These are phyloP conservation scores for Geranium incanum DNA, from an alignment of 441 rosid species.

Conservation along the genomic window DNA sequence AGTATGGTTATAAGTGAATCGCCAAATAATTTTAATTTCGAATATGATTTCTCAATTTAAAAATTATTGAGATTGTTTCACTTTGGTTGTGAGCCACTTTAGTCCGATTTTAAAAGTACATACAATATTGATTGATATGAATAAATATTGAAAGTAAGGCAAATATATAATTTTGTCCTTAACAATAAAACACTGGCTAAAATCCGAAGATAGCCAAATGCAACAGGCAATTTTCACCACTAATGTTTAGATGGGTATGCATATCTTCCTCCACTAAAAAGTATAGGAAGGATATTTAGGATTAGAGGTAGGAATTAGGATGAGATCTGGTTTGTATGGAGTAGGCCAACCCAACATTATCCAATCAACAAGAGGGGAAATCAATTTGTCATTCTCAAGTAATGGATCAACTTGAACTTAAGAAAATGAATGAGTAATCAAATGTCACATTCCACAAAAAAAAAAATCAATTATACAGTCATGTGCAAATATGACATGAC, in stretches of 20 bases:
- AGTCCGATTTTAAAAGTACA: too few relatives aligned
- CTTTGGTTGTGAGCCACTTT: too few relatives aligned
- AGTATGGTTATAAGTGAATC: too few relatives aligned
- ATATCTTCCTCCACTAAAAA: constrained; percentile 1
- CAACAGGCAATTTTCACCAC: neutral
- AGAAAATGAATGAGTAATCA: neutral
- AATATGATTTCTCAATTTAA: too few relatives aligned
- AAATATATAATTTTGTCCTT: too few relatives aligned
- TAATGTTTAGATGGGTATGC: neutral
- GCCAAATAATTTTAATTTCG: too few relatives aligned
- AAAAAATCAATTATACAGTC: too few relatives aligned
- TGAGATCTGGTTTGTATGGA: neutral
- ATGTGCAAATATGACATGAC: neutral
- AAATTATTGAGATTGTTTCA: too few relatives aligned
- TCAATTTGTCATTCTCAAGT: neutral
- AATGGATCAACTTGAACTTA: neutral
- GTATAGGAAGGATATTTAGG: neutral
- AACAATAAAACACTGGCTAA: neutral
- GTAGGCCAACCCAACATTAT: neutral
- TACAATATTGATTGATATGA: too few relatives aligned
- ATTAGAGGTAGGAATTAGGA: neutral
- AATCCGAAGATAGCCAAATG: neutral
- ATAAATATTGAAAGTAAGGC: too few relatives aligned
- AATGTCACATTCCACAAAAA: too few relatives aligned
- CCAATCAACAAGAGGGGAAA: neutral